phyloP scores from a whole-genome alignment of 2,329 filamentous ascomycete species.

The Cladophialophora psammophila region DNA sequence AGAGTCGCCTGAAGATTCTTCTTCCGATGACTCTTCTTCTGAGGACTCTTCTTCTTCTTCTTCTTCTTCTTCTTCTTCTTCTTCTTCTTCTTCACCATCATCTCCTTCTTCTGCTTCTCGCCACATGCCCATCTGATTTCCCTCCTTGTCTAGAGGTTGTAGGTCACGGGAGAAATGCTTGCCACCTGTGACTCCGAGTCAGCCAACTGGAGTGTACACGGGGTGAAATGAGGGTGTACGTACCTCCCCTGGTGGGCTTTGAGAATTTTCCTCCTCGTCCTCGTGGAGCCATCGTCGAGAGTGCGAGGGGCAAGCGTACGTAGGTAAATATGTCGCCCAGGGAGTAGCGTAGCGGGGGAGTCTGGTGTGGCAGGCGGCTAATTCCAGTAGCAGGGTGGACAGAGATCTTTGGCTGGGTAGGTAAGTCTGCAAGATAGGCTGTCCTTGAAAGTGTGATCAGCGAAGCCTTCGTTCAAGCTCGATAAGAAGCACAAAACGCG shows the following conservation, averaged over 20 bases:
- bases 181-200: slow-evolving; percentile 67
- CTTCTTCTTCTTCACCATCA: slow-evolving; percentile 57
- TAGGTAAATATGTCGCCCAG: not conserved
- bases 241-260: slow-evolving; percentile 92
- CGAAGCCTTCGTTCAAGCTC: not conserved
- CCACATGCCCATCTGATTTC: slow-evolving; percentile 90
- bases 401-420: not conserved
- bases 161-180: slow-evolving; percentile 95
- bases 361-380: not conserved
- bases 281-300: slow-evolving; percentile 56
- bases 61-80: slow-evolving; percentile 50
- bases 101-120: slow-evolving; percentile 53
- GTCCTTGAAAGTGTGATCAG: not conserved
- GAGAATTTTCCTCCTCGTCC: slow-evolving; percentile 92
- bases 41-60: slow-evolving; percentile 51
- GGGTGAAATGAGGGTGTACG: slow-evolving; percentile 7
- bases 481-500: not conserved
- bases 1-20: slow-evolving; percentile 55
- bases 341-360: not conserved
- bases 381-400: not conserved
- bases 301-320: not conserved
- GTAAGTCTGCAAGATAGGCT: not conserved
- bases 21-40: slow-evolving; percentile 53
- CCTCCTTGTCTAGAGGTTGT: slow-evolving; percentile 85
- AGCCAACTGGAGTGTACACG: slow-evolving; percentile 12